Conservation (phyloP, 2,329 filamentous ascomycete genomes). For the Capronia americana region DNA sequence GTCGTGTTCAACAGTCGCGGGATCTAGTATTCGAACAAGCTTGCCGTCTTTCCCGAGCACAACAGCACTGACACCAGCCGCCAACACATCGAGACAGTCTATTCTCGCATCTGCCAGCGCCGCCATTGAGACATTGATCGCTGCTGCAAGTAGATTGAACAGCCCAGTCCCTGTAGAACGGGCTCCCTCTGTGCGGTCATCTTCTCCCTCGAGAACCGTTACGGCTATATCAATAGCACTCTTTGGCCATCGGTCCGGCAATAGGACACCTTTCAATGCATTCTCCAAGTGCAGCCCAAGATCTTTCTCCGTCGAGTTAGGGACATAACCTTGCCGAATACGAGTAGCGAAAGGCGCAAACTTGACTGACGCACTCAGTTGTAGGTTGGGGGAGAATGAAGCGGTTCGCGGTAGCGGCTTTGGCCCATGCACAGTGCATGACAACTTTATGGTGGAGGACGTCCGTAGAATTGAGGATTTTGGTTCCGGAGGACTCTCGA, state of each 20-base stretch:
- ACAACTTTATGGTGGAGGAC: conserved; percentile 80
- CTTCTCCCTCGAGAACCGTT: conserved; percentile 88
- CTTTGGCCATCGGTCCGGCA: conserved; percentile 97
- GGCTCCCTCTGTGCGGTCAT: conserved; percentile 62
- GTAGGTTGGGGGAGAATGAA: conserved; percentile 88
- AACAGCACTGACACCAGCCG: conserved; percentile 86
- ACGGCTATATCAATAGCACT: conserved; percentile 95
- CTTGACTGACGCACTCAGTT: conserved; percentile 92
- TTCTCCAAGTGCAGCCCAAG: conserved; percentile 90
- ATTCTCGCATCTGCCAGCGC: conserved; percentile 94
- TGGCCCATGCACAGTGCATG: conserved; percentile 91
- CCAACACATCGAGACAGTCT: conserved; percentile 89
- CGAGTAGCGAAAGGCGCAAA: conserved; percentile 93
- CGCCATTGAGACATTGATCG: conserved; percentile 90
- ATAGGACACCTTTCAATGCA: conserved; percentile 84
- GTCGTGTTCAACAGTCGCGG: conserved; percentile 78
- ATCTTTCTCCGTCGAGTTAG: conserved; percentile 85
- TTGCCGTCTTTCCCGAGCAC: conserved; percentile 56
- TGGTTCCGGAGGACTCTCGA: conserved; percentile 56
- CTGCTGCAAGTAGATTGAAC: conserved; percentile 90
- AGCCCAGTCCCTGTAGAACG: conserved; percentile 76
- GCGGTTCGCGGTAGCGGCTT: conserved; percentile 87
- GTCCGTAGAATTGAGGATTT: conserved; percentile 54
- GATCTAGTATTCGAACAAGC: conserved; percentile 69
- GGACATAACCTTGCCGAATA: conserved; percentile 80